Evolutionary conservation across 2,329 filamentous ascomycete genomes (phyloP).

Genomic region (Raffaelea deltoideospora): DNA sequence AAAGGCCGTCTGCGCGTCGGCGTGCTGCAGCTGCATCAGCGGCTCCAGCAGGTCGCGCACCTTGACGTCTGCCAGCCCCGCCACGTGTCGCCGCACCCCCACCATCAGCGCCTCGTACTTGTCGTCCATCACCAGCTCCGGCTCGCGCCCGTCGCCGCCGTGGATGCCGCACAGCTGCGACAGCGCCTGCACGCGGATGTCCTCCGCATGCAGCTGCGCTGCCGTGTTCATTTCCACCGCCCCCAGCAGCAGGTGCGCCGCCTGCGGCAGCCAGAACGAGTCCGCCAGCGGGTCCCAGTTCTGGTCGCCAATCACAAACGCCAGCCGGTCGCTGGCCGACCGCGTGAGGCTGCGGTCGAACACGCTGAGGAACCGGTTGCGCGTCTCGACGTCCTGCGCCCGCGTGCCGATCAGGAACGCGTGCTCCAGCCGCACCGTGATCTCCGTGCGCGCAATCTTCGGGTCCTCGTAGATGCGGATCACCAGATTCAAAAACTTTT

Average conservation of each 20-base stretch:
- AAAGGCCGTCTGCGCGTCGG: slow-evolving; percentile 66
- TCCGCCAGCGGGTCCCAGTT: slow-evolving; percentile 95
- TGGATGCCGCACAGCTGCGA: slow-evolving; percentile 62
- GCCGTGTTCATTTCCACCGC: slow-evolving; percentile 74
- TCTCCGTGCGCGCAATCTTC: slow-evolving; percentile 84
- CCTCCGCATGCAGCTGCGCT: slow-evolving; percentile 65
- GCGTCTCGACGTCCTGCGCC: slow-evolving; percentile 89
- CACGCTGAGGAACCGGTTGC: slow-evolving; percentile 89
- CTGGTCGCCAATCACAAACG: slow-evolving; percentile 78
- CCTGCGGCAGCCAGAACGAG: slow-evolving; percentile 93
- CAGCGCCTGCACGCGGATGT: slow-evolving; percentile 64
- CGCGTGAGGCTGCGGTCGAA: slow-evolving; percentile 93
- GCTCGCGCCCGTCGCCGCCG: slow-evolving; percentile 48
- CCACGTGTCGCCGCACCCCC: slow-evolving; percentile 68
- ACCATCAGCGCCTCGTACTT: slow-evolving; percentile 67
- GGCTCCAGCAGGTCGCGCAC: slow-evolving; percentile 82
- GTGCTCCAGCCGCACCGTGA: slow-evolving; percentile 94
- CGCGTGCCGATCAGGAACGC: slow-evolving; percentile 92
- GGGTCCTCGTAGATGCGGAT: slow-evolving; percentile 97
- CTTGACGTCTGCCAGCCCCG: slow-evolving; percentile 72
- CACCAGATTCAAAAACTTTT: slow-evolving; percentile 87
- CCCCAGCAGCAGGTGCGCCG: slow-evolving; percentile 81
- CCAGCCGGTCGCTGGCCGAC: slow-evolving; percentile 73
- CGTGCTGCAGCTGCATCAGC: slow-evolving; percentile 80
- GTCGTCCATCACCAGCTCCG: slow-evolving; percentile 62